phyloP scores from a whole-genome alignment of 139 green algal genomes.

The Chlamydomonas sp. region DNA sequence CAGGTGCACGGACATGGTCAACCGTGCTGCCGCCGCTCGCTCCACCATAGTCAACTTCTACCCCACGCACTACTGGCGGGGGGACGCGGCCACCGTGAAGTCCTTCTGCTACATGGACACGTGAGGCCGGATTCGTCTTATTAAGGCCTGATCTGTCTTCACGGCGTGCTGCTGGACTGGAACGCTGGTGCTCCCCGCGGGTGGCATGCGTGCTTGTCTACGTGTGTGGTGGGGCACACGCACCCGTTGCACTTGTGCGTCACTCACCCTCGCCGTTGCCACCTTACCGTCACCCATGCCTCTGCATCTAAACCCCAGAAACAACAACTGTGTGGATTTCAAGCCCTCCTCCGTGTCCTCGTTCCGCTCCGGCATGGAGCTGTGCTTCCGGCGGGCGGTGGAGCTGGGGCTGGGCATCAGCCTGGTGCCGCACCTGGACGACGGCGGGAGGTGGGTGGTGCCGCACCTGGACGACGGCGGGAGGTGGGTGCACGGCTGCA shows the following conservation, averaged over 20 bases:
- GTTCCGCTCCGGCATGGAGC: slow-evolving; percentile 33
- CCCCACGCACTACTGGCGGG: slow-evolving; percentile 17
- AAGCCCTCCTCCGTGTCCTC: background rate
- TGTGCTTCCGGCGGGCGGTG: slow-evolving; percentile 33
- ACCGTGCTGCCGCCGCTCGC: background rate
- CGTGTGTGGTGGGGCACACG: too few species aligned
- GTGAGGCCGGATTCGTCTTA: background rate
- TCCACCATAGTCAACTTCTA: slow-evolving; percentile 30
- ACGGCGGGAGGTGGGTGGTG: slow-evolving; percentile 23
- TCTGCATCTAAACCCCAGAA: background rate
- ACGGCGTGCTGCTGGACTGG: background rate
- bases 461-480: slow-evolving; percentile 42
- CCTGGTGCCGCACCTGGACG: slow-evolving; percentile 41
- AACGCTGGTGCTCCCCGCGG: too few species aligned
- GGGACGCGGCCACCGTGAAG: background rate
- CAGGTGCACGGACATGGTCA: slow-evolving; percentile 42
- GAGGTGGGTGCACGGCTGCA: background rate
- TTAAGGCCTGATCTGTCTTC: too few species aligned
- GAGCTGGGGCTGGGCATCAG: slow-evolving; percentile 30
- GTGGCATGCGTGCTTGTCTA: too few species aligned
- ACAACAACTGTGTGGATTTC: slow-evolving; percentile 5
- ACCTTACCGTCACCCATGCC: background rate
- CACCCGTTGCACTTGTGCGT: too few species aligned
- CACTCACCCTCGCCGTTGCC: too few species aligned
- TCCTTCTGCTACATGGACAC: slow-evolving; percentile 29